Conservation (phyloP, 2,329 filamentous ascomycete genomes). For the Graphilbum fragrans region DNA sequence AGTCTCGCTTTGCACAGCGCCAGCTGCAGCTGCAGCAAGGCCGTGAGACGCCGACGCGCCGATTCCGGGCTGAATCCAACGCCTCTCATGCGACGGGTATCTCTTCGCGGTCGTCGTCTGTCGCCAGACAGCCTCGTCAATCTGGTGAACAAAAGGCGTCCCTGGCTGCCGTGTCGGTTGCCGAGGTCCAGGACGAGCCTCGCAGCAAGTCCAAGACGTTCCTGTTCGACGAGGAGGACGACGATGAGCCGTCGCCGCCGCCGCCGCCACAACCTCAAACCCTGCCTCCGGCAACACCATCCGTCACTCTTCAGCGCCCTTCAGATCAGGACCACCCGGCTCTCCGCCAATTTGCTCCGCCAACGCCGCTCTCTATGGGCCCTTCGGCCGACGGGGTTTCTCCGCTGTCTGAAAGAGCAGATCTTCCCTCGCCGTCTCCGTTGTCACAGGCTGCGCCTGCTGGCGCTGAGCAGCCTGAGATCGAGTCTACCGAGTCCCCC, state of each 20-base stretch:
- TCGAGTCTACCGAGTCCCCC: constrained; percentile 15
- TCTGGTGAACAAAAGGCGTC: background rate
- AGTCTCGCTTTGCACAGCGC: constrained; percentile 71
- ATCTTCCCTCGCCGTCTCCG: background rate
- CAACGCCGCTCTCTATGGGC: too few relatives aligned
- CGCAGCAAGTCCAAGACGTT: constrained; percentile 25
- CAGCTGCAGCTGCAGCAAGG: constrained; percentile 72
- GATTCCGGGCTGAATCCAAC: constrained; percentile 32
- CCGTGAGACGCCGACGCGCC: constrained; percentile 46
- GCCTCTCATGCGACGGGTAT: constrained; percentile 24
- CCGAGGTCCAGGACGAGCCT: constrained; percentile 13
- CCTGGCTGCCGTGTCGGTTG: background rate
- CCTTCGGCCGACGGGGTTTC: too few relatives aligned
- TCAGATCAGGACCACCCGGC: constrained; percentile 43
- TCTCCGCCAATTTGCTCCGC: constrained; percentile 28
- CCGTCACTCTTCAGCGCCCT: constrained; percentile 30
- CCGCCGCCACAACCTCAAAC: constrained; percentile 1
- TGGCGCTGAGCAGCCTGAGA: too few relatives aligned
- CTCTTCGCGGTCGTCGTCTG: constrained; percentile 34
- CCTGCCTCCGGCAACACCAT: background rate
- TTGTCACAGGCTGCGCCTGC: background rate
- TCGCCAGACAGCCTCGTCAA: constrained; percentile 13
- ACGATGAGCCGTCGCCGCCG: constrained; percentile 17
- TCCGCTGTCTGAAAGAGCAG: too few relatives aligned
- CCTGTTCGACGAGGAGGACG: constrained; percentile 24